These are phyloP conservation scores for Aegle marmelos DNA, from an alignment of 345 rosid genomes.

Conservation along the genomic window DNA sequence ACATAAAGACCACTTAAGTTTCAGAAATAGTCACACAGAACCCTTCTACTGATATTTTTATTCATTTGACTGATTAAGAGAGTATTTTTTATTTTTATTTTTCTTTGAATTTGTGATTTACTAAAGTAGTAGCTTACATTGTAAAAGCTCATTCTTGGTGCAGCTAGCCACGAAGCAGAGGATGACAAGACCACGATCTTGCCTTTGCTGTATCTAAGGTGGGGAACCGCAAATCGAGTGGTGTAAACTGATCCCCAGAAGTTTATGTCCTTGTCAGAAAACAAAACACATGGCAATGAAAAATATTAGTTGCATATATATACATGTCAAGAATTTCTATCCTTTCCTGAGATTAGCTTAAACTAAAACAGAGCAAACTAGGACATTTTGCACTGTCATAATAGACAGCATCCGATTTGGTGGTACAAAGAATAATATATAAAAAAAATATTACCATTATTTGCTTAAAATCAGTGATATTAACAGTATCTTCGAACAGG, in stretches of 20 bases:
- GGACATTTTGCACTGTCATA: neutral
- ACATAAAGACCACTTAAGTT: too few relatives aligned
- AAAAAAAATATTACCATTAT: constrained; percentile 29
- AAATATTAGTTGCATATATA: neutral
- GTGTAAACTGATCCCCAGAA: constrained; percentile 70
- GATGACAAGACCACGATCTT: constrained; percentile 57
- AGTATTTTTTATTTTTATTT: too few relatives aligned
- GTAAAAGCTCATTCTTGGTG: constrained; percentile 53
- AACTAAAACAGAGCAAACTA: neutral
- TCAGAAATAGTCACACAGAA: too few relatives aligned
- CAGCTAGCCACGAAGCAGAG: constrained; percentile 37
- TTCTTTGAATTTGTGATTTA: too few relatives aligned
- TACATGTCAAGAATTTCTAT: neutral
- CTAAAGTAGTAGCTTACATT: constrained; percentile 25
- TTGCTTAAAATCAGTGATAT: constrained; percentile 26
- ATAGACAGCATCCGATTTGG: neutral
- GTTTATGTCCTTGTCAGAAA: constrained; percentile 41
- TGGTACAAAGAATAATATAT: too few relatives aligned
- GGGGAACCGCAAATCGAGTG: constrained; percentile 52
- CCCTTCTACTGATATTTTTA: too few relatives aligned
- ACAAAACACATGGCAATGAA: neutral
- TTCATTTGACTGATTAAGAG: too few relatives aligned
- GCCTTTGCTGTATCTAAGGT: constrained; percentile 49
- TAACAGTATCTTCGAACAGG: constrained; percentile 42
- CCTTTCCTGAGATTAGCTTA: neutral